Percentiles rank a stretch among this genome's conserved stretches.
Conservation (phyloP, 2,329 filamentous ascomycete species). For the Corynespora cassiicola region DNA sequence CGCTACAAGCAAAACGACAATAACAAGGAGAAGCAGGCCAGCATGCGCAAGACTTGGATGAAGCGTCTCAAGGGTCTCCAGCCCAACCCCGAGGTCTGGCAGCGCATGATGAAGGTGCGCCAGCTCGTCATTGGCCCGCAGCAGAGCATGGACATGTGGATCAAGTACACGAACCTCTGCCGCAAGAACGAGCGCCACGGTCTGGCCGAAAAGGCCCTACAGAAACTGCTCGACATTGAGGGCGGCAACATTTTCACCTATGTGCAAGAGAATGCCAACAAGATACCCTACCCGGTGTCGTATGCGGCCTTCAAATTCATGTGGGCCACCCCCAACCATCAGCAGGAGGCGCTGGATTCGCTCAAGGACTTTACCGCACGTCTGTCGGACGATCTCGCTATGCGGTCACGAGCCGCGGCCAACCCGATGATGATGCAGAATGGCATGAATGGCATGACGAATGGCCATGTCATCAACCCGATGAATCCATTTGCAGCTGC, state of each 20-base stretch:
- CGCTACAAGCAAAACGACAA: slow-evolving; percentile 88
- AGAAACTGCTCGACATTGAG: slow-evolving; percentile 73
- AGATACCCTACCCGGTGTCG: slow-evolving; percentile 77
- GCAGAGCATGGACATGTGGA: slow-evolving; percentile 99
- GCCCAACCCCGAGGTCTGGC: slow-evolving; percentile 97
- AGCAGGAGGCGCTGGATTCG: slow-evolving; percentile 57
- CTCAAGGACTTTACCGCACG: slow-evolving; percentile 68
- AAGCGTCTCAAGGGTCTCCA: slow-evolving; percentile 93
- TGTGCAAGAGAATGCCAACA: slow-evolving; percentile 42
- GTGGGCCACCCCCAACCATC: slow-evolving; percentile 72
- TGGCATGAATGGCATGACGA: slow-evolving; percentile 43
- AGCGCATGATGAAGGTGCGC: slow-evolving; percentile 94
- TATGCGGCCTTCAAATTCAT: slow-evolving; percentile 98
- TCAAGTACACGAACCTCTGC: slow-evolving; percentile 98
- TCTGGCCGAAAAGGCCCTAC: slow-evolving; percentile 92
- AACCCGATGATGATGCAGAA: slow-evolving; percentile 48
- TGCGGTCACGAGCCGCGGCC: slow-evolving; percentile 40
- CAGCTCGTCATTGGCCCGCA: slow-evolving; percentile 88
- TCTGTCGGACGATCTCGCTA: slow-evolving; percentile 65
- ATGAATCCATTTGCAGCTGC: slow-evolving; percentile 47
- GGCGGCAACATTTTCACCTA: slow-evolving; percentile 40
- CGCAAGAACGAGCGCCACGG: slow-evolving; percentile 95
- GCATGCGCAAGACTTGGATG: slow-evolving; percentile 95
- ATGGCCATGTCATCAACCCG: slow-evolving; percentile 44
- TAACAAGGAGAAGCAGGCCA: slow-evolving; percentile 85